A percentile compares a stretch with the other conserved stretches of the same genome.
phyloP scores from a whole-genome alignment of 2,329 filamentous ascomycete genomes.

The Fusarium sp. region DNA sequence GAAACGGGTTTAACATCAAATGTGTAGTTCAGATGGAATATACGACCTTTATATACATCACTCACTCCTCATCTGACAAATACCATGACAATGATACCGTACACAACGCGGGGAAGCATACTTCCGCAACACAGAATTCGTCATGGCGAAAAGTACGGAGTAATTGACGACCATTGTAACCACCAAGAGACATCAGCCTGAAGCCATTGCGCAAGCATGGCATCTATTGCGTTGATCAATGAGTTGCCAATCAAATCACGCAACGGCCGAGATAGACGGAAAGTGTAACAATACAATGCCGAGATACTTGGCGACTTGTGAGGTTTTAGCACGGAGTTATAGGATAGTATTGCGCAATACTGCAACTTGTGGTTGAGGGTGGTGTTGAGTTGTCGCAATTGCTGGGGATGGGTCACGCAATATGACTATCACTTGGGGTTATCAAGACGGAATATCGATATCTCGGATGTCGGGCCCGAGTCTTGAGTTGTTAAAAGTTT shows the following conservation, averaged over 20 bases:
- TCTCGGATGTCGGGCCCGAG: not conserved
- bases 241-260: conserved; percentile 33
- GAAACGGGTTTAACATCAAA: not conserved
- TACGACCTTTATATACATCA: conserved; percentile 32
- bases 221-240: conserved; percentile 15
- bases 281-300: not conserved
- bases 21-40: not conserved
- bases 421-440: conserved; percentile 8
- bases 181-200: conserved; percentile 6
- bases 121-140: conserved; percentile 19
- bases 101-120: conserved; percentile 26
- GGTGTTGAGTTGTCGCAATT: conserved; percentile 41
- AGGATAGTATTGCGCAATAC: conserved; percentile 41
- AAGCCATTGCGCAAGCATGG: conserved; percentile 35
- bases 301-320: not conserved
- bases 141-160: not conserved
- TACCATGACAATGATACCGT: not conserved
- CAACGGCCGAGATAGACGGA: conserved; percentile 22
- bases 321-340: not conserved
- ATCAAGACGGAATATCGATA: not conserved
- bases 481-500: rapidly evolving
- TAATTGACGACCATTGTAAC: not conserved
- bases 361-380: conserved; percentile 7
- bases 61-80: not conserved
- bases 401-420: conserved; percentile 45